These are phyloP conservation scores for Phytophthora brassicae DNA, from an alignment of 352 stramenopile genomes.

Conservation along the genomic window DNA sequence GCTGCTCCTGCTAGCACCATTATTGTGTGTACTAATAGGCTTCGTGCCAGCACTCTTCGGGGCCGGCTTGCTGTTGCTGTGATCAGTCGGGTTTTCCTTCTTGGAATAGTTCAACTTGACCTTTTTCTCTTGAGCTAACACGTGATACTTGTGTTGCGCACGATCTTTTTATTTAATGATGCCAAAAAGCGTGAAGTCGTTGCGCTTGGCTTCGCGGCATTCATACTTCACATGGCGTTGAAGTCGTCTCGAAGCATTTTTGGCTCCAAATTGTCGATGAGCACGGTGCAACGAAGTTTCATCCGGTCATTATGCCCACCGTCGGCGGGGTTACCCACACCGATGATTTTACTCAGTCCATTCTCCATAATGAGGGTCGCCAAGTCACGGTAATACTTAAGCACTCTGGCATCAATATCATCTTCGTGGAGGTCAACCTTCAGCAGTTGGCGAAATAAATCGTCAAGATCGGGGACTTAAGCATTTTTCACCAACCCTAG, in stretches of 20 bases:
- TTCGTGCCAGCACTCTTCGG: background rate
- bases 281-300: constrained; percentile 6
- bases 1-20: background rate
- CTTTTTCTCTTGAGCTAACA: constrained; percentile 4
- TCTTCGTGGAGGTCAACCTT: constrained; percentile 20
- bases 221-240: constrained; percentile 6
- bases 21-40: background rate
- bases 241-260: constrained; percentile 8
- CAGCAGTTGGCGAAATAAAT: constrained; percentile 13
- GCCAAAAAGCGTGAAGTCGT: constrained; percentile 8
- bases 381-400: constrained; percentile 18
- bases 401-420: constrained; percentile 13
- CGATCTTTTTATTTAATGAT: constrained; percentile 17
- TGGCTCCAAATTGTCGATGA: constrained; percentile 14
- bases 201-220: constrained; percentile 4
- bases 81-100: constrained; percentile 2
- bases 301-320: constrained; percentile 2
- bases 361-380: constrained; percentile 11
- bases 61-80: background rate
- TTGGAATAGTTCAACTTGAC: background rate
- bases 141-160: constrained; percentile 3
- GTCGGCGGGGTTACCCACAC: background rate
- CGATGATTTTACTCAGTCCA: background rate
- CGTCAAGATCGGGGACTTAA: constrained; percentile 14
- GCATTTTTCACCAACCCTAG: constrained; percentile 12